phyloP scores from a whole-genome alignment of 352 stramenopile species.

The Phytophthora pini region DNA sequence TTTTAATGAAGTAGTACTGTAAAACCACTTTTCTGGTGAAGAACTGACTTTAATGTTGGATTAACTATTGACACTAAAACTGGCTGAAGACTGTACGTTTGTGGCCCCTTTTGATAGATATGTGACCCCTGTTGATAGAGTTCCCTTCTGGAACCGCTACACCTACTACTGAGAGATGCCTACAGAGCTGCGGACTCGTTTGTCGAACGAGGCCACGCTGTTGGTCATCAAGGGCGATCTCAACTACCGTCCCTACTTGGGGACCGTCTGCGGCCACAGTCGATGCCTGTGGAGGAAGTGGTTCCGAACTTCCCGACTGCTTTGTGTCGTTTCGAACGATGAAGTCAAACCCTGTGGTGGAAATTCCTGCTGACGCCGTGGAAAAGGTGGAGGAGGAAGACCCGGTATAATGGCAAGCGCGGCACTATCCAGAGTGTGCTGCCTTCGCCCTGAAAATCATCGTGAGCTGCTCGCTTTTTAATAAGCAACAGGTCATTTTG shows the following conservation, averaged over 20 bases:
- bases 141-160: conserved; percentile 74
- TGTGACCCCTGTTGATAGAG: no score
- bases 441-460: no score
- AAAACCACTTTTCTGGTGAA: no score
- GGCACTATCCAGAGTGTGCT: not conserved
- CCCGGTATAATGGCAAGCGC: conserved; percentile 9
- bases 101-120: no score
- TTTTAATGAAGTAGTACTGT: no score
- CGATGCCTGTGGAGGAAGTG: conserved; percentile 84
- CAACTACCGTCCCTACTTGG: conserved; percentile 95
- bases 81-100: no score
- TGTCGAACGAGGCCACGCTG: conserved; percentile 59
- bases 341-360: conserved; percentile 69
- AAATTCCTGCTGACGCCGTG: conserved; percentile 45
- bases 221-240: conserved; percentile 97
- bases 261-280: conserved; percentile 90
- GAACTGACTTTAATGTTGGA: no score
- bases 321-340: conserved; percentile 71
- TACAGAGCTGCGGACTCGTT: conserved; percentile 22
- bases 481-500: no score
- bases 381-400: conserved; percentile 49
- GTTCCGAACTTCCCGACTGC: conserved; percentile 69
- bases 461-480: no score
- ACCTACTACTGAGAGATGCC: conserved; percentile 72
- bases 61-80: no score